These are phyloP conservation scores for Akanthomyces dipterigenus DNA, from an alignment of 2,329 filamentous ascomycete species.

Conservation along the genomic window DNA sequence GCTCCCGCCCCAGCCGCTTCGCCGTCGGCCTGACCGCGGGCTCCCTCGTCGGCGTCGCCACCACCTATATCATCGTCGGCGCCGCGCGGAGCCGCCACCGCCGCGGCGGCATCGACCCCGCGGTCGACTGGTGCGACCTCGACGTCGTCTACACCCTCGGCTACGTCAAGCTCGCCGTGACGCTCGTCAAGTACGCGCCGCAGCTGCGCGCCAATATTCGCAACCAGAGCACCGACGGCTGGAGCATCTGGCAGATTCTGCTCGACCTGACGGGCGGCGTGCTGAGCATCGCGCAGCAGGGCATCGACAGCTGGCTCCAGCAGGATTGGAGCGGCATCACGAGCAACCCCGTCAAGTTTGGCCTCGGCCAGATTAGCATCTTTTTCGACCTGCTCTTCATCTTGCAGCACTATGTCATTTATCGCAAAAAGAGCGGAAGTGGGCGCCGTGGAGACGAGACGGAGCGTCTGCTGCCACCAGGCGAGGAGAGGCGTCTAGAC, in stretches of 20 bases:
- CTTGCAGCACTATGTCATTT: constrained; percentile 79
- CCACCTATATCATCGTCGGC: constrained; percentile 41
- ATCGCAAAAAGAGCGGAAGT: constrained; percentile 30
- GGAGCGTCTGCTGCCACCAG: constrained; percentile 22
- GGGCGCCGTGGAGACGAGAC: constrained; percentile 15
- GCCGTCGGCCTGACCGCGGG: constrained; percentile 66
- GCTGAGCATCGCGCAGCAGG: constrained; percentile 72
- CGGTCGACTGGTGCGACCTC: constrained; percentile 51
- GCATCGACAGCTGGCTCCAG: constrained; percentile 78
- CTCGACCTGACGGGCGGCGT: constrained; percentile 78
- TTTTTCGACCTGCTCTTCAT: constrained; percentile 84
- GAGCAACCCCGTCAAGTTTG: constrained; percentile 87
- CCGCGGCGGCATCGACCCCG: constrained; percentile 28
- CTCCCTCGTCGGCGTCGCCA: constrained; percentile 53
- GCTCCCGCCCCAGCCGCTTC: constrained; percentile 49
- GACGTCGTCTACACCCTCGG: constrained; percentile 64
- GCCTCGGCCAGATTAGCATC: constrained; percentile 77
- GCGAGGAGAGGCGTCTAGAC: constrained; percentile 21
- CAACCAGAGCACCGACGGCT: constrained; percentile 78
- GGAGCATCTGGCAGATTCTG: constrained; percentile 79
- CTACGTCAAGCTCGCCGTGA: constrained; percentile 84
- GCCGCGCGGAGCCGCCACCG: constrained; percentile 23
- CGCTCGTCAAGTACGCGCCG: constrained; percentile 87
- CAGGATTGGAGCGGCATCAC: constrained; percentile 85
- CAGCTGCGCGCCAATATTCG: constrained; percentile 78